Conservation (phyloP, 371 early-diverging fungal genomes). For the Ordospora colligata region DNA sequence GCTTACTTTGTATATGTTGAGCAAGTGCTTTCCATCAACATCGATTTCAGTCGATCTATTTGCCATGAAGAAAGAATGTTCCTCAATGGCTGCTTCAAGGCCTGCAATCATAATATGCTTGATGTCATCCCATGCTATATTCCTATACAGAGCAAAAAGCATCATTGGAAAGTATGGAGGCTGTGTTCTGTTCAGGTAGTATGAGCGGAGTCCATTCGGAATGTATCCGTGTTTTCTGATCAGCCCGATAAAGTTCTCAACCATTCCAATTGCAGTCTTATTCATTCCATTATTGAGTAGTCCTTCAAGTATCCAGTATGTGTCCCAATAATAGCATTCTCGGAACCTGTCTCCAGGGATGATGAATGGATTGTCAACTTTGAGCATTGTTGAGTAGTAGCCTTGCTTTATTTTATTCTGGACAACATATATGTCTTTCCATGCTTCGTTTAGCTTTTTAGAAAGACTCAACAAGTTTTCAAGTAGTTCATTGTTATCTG, state of each 20-base stretch:
- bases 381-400: neutral
- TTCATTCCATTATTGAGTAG: slow-evolving; percentile 65
- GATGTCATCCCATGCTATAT: slow-evolving; percentile 21
- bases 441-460: neutral
- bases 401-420: neutral
- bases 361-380: slow-evolving; percentile 63
- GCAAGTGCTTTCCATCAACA: slow-evolving; percentile 10
- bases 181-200: slow-evolving; percentile 74
- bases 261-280: slow-evolving; percentile 64
- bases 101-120: slow-evolving; percentile 37
- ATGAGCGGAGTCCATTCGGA: slow-evolving; percentile 74
- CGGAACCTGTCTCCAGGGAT: slow-evolving; percentile 79
- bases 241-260: slow-evolving; percentile 67
- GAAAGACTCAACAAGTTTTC: neutral
- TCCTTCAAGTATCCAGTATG: slow-evolving; percentile 72
- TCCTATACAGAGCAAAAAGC: slow-evolving; percentile 24
- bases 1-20: slow-evolving; percentile 33
- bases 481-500: neutral
- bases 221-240: slow-evolving; percentile 69
- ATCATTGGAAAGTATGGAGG: slow-evolving; percentile 65
- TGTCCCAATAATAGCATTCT: slow-evolving; percentile 82
- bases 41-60: slow-evolving; percentile 53
- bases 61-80: slow-evolving; percentile 67
- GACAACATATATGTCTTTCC: neutral
- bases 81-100: slow-evolving; percentile 59